Percentiles rank a stretch among this genome's conserved stretches.
Evolutionary conservation across 805 yeast species (phyloP).

Genomic region (Candida stauntonica): DNA sequence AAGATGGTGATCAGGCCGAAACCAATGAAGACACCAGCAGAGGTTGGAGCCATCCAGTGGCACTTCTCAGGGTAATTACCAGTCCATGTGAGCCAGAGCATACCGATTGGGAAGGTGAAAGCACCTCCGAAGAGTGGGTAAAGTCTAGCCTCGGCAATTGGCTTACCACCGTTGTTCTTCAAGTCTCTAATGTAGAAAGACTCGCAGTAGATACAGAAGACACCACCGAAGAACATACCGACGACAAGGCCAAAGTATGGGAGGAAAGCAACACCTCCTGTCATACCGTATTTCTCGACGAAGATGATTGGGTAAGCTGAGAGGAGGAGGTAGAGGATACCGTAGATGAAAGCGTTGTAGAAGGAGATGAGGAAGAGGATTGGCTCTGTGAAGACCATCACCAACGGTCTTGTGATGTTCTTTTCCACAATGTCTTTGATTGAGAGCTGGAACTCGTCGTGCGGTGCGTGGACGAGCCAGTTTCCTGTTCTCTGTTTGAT

Average conservation of each 20-base stretch:
- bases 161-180: slow-evolving; percentile 49
- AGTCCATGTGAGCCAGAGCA: slow-evolving; percentile 86
- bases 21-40: slow-evolving; percentile 61
- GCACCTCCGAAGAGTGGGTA: slow-evolving; percentile 74
- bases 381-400: slow-evolving; percentile 67
- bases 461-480: slow-evolving; percentile 76
- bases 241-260: slow-evolving; percentile 76
- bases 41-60: slow-evolving; percentile 81
- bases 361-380: slow-evolving; percentile 62
- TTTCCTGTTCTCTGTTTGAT: slow-evolving; percentile 68
- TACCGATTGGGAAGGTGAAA: slow-evolving; percentile 67
- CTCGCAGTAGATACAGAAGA: slow-evolving; percentile 49
- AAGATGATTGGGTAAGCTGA: slow-evolving; percentile 77
- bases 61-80: slow-evolving; percentile 67
- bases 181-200: slow-evolving; percentile 44
- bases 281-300: slow-evolving; percentile 54
- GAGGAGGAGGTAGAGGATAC: slow-evolving; percentile 67
- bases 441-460: slow-evolving; percentile 56
- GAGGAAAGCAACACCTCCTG: slow-evolving; percentile 62
- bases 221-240: slow-evolving; percentile 62
- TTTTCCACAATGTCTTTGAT: slow-evolving; percentile 56
- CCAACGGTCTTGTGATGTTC: slow-evolving; percentile 53
- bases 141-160: slow-evolving; percentile 77
- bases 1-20: slow-evolving; percentile 66
- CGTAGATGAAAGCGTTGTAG: slow-evolving; percentile 77